These are phyloP conservation scores for Neurospora sp. DNA, from an alignment of 2,329 filamentous ascomycete genomes.

Conservation along the genomic window DNA sequence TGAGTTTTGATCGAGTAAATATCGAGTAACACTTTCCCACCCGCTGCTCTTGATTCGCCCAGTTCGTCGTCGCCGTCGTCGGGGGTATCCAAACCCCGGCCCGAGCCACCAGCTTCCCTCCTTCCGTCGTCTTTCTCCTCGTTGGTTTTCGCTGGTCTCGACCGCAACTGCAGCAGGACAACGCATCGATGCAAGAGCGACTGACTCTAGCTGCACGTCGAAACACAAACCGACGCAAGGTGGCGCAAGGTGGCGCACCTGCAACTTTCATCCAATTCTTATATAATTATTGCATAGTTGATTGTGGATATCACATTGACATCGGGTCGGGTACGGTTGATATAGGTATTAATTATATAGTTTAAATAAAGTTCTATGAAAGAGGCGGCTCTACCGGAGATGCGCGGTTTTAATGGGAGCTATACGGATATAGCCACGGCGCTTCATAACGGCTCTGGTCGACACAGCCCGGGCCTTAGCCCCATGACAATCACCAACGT, in stretches of 20 bases:
- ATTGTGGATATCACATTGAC: not conserved
- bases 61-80: not conserved
- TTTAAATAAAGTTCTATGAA: too few relatives aligned
- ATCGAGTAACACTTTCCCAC: slow-evolving; percentile 13
- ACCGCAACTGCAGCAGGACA: not conserved
- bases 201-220: not conserved
- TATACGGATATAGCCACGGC: too few relatives aligned
- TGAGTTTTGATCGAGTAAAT: slow-evolving; percentile 30
- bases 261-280: not conserved
- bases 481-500: too few relatives aligned
- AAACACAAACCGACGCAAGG: not conserved
- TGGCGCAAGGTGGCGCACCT: too few relatives aligned
- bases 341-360: too few relatives aligned
- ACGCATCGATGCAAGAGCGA: not conserved
- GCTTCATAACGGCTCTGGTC: too few relatives aligned
- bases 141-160: too few relatives aligned
- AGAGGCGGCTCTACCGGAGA: too few relatives aligned
- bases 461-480: too few relatives aligned
- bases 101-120: not conserved
- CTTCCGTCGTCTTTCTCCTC: not conserved
- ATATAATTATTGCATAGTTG: not conserved
- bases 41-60: not conserved
- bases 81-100: not conserved
- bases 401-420: too few relatives aligned
- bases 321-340: not conserved